Base-by-base conservation (phyloP, 805 yeast species). In the Wickerhamomyces canadensis region DNA sequence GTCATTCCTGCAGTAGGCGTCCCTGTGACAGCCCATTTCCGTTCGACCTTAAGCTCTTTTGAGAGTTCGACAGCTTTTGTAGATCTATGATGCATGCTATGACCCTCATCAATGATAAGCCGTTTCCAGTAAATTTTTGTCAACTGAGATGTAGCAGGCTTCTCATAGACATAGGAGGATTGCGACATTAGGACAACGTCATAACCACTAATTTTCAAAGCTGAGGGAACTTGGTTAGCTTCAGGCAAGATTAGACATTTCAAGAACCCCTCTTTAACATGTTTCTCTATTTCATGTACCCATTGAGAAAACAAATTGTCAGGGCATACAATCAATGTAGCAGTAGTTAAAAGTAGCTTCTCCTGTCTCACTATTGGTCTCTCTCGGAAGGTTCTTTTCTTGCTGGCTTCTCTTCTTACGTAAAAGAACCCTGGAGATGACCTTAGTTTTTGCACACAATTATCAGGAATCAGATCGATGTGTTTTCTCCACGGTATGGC, bases 1-100 rank as follows among this genome's bases (percentile, higher is more conserved):
- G 87, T 78, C 36, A 81, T 59, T 0, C 89, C 89, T 0, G 83
- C 70, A 0, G 87, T 80, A 5, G 88, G 88, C 0, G 89, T 81
- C 22, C 89, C 88, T 0, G 84, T 76, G 1, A 81, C 84, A 0
- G 80, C 78, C 89, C 89, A 81, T 42, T 74, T 67, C 35, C 86
- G 64, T 49, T 81, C 89, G 8, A 74, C 72, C 33, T 58, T 54
- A 32, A 82, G 50, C 17, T 62, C 58, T 24, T 63, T 64, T 15
- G 84, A 76, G 24, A 76, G 51, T 8, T 57, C 50, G 7, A 74
- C 78, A 0, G 74, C 67, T 34, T 72, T 62, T 0, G 84, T 67
- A 2, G 67, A 54, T 38, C 68, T 69, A 7, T 80, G 67, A 41
- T 65, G 68, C 72, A 80, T 68, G 19, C 78, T 68, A 53, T 81